Evolutionary conservation across 805 yeast genomes (phyloP).

Genomic region (Kuraishia capsulata): DNA sequence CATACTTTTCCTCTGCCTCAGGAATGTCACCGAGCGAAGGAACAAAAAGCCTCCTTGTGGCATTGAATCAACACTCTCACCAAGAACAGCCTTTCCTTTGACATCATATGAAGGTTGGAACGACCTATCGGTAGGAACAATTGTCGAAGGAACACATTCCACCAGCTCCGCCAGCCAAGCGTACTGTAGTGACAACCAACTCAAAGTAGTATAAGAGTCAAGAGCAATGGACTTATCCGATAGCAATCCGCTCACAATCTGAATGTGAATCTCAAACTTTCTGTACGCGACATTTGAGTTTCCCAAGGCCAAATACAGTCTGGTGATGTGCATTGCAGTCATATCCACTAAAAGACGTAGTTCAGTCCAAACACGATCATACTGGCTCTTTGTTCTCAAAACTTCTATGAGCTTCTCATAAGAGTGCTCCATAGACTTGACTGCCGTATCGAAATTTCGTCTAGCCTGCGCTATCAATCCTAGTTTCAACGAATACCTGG

Average conservation of each 20-base stretch:
- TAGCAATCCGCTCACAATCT: slow-evolving; percentile 33
- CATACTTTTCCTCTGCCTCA: slow-evolving; percentile 13
- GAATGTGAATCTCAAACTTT: slow-evolving; percentile 58
- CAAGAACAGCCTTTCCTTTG: slow-evolving; percentile 7
- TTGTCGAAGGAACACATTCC: slow-evolving; percentile 31
- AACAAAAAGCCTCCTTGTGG: slow-evolving; percentile 35
- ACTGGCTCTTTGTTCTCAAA: slow-evolving; percentile 18
- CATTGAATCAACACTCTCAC: slow-evolving; percentile 15
- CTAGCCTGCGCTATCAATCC: slow-evolving; percentile 42
- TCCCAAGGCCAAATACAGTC: slow-evolving; percentile 49
- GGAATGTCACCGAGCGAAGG: slow-evolving; percentile 26
- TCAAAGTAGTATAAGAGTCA: slow-evolving; percentile 19
- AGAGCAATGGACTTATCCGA: slow-evolving; percentile 17
- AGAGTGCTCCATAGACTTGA: slow-evolving; percentile 41
- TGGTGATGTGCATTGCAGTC: slow-evolving; percentile 51
- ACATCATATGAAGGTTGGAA: slow-evolving; percentile 22
- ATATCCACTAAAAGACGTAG: slow-evolving; percentile 47
- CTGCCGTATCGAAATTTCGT: slow-evolving; percentile 36
- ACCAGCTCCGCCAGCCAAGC: slow-evolving; percentile 57
- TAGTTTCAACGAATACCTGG: slow-evolving; percentile 41
- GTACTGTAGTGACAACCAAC: slow-evolving; percentile 60
- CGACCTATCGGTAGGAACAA: slow-evolving; percentile 27
- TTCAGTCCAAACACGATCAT: slow-evolving; percentile 28
- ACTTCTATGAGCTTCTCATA: slow-evolving; percentile 40
- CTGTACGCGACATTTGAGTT: slow-evolving; percentile 50